Evolutionary conservation across 495 filamentous ascomycete genomes (phyloP), one percentile per base, ranked within the genome.

Genomic region (Daldinia loculata): DNA sequence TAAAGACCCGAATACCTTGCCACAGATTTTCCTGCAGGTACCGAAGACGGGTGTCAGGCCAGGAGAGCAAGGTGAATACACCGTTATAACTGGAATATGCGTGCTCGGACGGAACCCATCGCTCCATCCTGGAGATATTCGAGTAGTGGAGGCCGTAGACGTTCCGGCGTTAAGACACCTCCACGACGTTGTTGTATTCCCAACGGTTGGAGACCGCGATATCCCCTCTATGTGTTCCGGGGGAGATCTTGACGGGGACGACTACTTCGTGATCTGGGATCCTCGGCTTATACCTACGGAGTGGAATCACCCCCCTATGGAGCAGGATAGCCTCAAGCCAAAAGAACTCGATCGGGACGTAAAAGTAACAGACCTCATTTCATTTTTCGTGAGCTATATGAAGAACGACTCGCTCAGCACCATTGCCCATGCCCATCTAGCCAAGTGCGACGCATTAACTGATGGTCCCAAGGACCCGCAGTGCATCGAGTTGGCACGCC

Each of bases 191-290:
- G 90, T 98, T 22, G 93, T 97, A 5, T 88, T 99, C 43, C 93
- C 95, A 0, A 87, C 91, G 43, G 90, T 84, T 0, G 95, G 95
- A 0, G 94, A 98, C 77, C 84, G 90, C 41, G 93, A 94, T 69
- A 78, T 99, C 27, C 86, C 93, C 7, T 92, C 90, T 66, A 98
- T 98, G 95, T 95, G 94, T 69, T 97, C 95, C 6, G 95, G 95
- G 2, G 96, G 95, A 5, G 95, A 99, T 77, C 83, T 99, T 3
- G 95, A 99, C 79, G 95, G 95, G 0, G 95, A 99, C 71, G 96
- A 98, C 75, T 99, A 91, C 75, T 86, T 97, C 26, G 90, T 98
- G 19, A 92, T 98, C 38, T 99, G 95, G 95, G 94, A 99, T 71
- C 73, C 83, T 36, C 86, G 90, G 50, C 82, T 99, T 5, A 77